Base-by-base conservation (phyloP, 2,329 filamentous ascomycete species). In the Fusarium pseudocircinatum region DNA sequence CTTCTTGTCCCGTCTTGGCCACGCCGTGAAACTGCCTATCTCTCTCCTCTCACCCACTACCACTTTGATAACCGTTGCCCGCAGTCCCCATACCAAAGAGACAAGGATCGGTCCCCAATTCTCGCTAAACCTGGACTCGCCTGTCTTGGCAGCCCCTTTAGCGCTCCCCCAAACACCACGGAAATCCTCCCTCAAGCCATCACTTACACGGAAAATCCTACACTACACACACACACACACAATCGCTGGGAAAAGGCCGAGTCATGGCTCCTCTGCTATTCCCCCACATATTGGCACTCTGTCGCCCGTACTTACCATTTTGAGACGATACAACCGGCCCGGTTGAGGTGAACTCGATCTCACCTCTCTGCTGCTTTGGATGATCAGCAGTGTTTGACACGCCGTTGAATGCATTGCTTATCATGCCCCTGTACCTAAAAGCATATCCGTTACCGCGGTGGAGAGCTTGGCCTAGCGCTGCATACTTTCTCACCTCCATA, bases 241-340 rank as follows among this genome's bases (percentile, higher is more conserved):
- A 63, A n/a, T 44, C 30, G 20, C 34, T 63, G 58, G 59, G 60
- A 57, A 57, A 69, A 65, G 67, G 67, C 73, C 75, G 75, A 77
- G 75, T 77, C 75, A 77, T 77, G 72, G 72, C 36, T 50, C 47
- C 44, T 53, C 63, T 53, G 30, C 65, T 69, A 53, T 65, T 76
- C 75, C 75, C 64, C 73, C 73, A 77, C 75, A 77, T 62, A 52
- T 53, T 42, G 56, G 22, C 52, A 61, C 70, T 73, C 62, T 70
- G 46, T 64, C 67, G 68, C 67, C 53, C 47, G 26, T 37, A 70
- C 66, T 61, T 67, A 47, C 72, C 65, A 37, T 37, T 65, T 66
- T 60, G 30, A 71, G 60, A 46, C 32, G 39, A 64, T 34, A 46
- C 39, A 57, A 67, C 72, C 72, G 72, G 72, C 72, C 72, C 72